A percentile compares a stretch with the other conserved stretches of the same genome.
phyloP scores from a whole-genome alignment of 2,329 filamentous ascomycete genomes.

The Fusarium humuli region DNA sequence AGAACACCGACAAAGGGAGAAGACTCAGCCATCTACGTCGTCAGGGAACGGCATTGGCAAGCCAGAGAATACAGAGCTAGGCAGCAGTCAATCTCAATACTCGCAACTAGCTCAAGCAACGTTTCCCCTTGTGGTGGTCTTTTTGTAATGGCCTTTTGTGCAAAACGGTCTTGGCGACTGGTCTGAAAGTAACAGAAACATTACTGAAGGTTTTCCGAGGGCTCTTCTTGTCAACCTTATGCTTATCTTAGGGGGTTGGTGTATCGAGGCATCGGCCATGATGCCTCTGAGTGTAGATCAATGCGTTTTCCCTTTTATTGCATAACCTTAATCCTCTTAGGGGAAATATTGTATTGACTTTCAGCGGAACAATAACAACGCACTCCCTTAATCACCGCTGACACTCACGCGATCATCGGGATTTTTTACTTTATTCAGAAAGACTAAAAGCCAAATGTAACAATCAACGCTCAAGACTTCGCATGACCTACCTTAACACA shows the following conservation, averaged over 20 bases:
- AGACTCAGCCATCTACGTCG: not conserved
- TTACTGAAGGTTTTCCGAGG: too few relatives aligned
- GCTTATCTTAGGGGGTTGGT: too few relatives aligned
- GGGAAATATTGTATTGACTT: too few relatives aligned
- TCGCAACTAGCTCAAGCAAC: too few relatives aligned
- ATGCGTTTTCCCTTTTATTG: too few relatives aligned
- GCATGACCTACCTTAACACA: not conserved
- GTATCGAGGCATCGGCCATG: too few relatives aligned
- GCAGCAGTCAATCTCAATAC: too few relatives aligned
- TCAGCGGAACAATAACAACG: not conserved
- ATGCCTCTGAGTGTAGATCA: too few relatives aligned
- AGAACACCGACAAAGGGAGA: not conserved
- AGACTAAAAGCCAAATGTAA: fast-evolving
- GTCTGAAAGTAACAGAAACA: too few relatives aligned
- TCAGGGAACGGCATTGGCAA: not conserved
- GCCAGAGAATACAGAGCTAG: not conserved
- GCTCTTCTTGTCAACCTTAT: too few relatives aligned
- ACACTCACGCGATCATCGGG: fast-evolving
- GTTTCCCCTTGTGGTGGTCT: too few relatives aligned
- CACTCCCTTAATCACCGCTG: fast-evolving
- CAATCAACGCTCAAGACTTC: not conserved
- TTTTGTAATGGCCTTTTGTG: too few relatives aligned
- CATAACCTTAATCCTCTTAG: not conserved
- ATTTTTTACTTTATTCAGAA: not conserved
- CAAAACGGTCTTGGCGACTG: fast-evolving